Percentiles rank a stretch among this genome's conserved stretches.
phyloP scores from a whole-genome alignment of 371 early-diverging fungal species.

The Rhizopus sp. region DNA sequence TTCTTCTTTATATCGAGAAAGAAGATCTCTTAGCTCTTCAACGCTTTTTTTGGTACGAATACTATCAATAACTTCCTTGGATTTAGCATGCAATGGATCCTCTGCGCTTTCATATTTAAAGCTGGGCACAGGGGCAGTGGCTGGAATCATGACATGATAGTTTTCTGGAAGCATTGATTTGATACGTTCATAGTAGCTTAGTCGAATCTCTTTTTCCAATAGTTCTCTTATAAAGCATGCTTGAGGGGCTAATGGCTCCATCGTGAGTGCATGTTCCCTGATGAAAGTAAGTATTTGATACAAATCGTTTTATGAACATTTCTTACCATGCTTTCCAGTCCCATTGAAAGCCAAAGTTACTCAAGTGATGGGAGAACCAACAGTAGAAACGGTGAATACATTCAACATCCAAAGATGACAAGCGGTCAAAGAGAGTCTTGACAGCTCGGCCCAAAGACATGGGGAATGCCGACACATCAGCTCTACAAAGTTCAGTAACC shows the following conservation, averaged over 20 bases:
- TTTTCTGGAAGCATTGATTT: conserved; percentile 73
- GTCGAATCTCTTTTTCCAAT: conserved; percentile 73
- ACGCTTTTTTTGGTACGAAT: conserved; percentile 65
- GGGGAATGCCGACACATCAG: conserved; percentile 66
- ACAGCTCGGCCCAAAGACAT: conserved; percentile 62
- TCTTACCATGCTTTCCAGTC: conserved; percentile 86
- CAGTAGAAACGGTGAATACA: conserved; percentile 77
- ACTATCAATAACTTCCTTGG: conserved; percentile 58
- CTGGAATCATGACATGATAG: conserved; percentile 64
- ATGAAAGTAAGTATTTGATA: not conserved
- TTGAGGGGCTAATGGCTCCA: conserved; percentile 54
- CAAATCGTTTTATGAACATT: not conserved
- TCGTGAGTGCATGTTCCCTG: conserved; percentile 49
- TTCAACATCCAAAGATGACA: conserved; percentile 84
- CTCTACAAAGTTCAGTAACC: conserved; percentile 81
- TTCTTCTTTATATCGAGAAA: conserved; percentile 48
- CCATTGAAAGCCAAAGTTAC: conserved; percentile 92
- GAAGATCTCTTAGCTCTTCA: conserved; percentile 60
- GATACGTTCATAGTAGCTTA: conserved; percentile 90
- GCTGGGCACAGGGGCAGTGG: conserved; percentile 64
- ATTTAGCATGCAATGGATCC: conserved; percentile 58
- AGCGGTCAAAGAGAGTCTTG: conserved; percentile 60
- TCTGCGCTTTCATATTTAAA: conserved; percentile 65
- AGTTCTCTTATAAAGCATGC: conserved; percentile 79
- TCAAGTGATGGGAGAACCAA: conserved; percentile 90